Percentiles rank a stretch among this genome's conserved stretches.
phyloP scores from a whole-genome alignment of 108 stramenopile genomes.

The Cylindrotheca fusiformis region DNA sequence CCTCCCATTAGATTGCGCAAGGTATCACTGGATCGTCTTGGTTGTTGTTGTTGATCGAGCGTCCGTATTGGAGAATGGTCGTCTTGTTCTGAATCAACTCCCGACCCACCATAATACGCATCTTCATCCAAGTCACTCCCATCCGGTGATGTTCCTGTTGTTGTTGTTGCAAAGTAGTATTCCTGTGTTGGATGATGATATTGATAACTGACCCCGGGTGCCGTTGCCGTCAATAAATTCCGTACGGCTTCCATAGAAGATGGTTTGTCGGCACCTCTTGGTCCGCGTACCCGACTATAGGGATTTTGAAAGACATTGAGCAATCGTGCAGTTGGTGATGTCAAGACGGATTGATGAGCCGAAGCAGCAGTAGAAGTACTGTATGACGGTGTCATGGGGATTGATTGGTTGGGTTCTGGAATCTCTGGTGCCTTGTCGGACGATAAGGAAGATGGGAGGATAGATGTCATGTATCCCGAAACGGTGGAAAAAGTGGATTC shows the following conservation, averaged over 20 bases:
- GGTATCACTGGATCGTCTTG: neutral
- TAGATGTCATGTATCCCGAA: constrained; percentile 6
- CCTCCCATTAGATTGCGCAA: too few relatives aligned
- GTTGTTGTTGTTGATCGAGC: neutral
- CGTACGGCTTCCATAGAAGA: constrained; percentile 33
- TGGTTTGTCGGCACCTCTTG: constrained; percentile 7
- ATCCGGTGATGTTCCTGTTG: neutral
- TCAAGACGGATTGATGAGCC: neutral
- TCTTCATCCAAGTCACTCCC: constrained; percentile 1
- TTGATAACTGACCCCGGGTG: neutral
- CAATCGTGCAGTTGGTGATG: constrained; percentile 17
- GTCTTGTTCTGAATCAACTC: neutral
- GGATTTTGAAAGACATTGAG: constrained; percentile 33
- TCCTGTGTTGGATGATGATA: neutral
- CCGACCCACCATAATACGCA: neutral
- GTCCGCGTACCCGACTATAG: constrained; percentile 27
- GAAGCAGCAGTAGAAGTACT: too few relatives aligned
- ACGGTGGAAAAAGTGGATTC: constrained; percentile 8
- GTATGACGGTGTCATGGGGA: neutral
- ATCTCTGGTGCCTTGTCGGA: neutral
- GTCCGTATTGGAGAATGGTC: neutral
- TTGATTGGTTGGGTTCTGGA: neutral
- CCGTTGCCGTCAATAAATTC: constrained; percentile 15
- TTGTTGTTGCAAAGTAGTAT: constrained; percentile 1
- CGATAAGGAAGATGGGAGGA: neutral